Evolutionary conservation across 306 rosid species (phyloP).

Genomic region (Astragalus membranaceus): DNA sequence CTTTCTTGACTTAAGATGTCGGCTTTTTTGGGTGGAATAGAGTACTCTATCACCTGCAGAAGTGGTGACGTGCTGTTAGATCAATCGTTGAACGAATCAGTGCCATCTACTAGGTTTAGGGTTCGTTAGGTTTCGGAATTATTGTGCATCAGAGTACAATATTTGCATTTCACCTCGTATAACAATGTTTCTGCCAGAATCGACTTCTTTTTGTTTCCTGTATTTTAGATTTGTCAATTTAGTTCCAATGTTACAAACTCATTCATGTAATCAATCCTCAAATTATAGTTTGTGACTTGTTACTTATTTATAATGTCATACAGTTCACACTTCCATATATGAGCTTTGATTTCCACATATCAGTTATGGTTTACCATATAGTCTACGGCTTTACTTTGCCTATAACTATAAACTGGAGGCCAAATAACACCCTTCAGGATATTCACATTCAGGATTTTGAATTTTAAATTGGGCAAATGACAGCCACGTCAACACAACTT

Average conservation of each 20-base stretch:
- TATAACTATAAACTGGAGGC: neutral
- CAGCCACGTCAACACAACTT: slow-evolving; percentile 1
- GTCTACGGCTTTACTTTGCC: neutral
- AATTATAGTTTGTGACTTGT: slow-evolving; percentile 1
- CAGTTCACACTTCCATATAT: neutral
- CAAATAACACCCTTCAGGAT: neutral
- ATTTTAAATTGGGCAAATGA: slow-evolving; percentile 4
- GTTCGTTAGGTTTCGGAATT: neutral
- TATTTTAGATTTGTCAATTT: neutral
- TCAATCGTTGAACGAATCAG: slow-evolving; percentile 10
- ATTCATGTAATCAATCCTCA: neutral
- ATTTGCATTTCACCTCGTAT: slow-evolving; percentile 18
- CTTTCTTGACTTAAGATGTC: slow-evolving; percentile 46
- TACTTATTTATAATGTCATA: neutral
- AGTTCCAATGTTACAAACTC: slow-evolving; percentile 9
- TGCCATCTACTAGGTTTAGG: neutral
- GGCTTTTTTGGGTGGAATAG: slow-evolving; percentile 25
- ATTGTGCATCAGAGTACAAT: neutral
- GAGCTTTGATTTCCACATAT: neutral
- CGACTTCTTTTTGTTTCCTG: neutral
- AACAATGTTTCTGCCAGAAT: neutral
- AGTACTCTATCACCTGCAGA: slow-evolving; percentile 56
- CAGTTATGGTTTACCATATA: slow-evolving; percentile 4
- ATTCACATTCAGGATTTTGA: neutral
- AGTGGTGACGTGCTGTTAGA: slow-evolving; percentile 22